These are phyloP conservation scores for Zygoascus ofunaensis DNA, from an alignment of 805 yeast genomes.

Conservation along the genomic window DNA sequence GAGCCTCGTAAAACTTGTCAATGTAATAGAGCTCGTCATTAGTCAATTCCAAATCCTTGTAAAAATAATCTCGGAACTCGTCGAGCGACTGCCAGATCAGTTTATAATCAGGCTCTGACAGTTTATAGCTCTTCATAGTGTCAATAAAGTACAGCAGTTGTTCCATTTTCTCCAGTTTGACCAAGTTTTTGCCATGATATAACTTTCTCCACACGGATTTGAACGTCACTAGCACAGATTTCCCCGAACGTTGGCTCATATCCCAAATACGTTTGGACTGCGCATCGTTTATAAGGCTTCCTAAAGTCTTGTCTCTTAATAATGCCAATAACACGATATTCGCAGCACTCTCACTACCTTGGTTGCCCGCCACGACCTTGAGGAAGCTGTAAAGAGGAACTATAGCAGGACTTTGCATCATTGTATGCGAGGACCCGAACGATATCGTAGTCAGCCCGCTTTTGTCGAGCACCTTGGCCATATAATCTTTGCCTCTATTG, in stretches of 20 bases:
- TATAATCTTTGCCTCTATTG: constrained; percentile 22
- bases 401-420: constrained; percentile 6
- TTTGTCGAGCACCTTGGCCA: constrained; percentile 2
- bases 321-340: constrained; percentile 9
- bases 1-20: not conserved
- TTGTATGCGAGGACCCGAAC: not conserved
- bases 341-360: not conserved
- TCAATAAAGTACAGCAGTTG: not conserved
- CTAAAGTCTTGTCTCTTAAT: constrained; percentile 6
- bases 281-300: not conserved
- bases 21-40: not conserved
- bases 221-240: not conserved
- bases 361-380: constrained; percentile 10
- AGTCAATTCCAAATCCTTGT: not conserved
- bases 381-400: constrained; percentile 9
- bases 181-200: not conserved
- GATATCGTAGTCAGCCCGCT: not conserved
- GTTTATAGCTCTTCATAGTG: not conserved
- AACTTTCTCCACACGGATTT: not conserved
- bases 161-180: not conserved
- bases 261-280: not conserved
- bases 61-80: not conserved
- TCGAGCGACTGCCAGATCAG: not conserved
- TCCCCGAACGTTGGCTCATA: not conserved
- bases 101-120: not conserved